Percentiles rank a stretch among this genome's conserved stretches.
These are phyloP conservation scores for Lagenaria siceraria DNA, from an alignment of 306 rosid species.

Conservation along the genomic window DNA sequence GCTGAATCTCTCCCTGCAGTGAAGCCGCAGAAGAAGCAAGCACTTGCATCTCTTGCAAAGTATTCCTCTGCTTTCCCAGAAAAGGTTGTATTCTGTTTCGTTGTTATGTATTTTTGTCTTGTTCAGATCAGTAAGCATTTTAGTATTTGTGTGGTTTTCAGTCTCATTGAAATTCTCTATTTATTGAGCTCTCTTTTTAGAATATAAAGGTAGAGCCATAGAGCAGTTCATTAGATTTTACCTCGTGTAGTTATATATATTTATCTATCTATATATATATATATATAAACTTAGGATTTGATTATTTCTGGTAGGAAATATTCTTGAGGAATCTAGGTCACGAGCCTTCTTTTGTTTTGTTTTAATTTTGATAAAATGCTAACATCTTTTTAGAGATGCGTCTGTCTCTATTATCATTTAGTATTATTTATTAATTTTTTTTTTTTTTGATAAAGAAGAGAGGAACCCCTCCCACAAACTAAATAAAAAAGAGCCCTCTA, in stretches of 20 bases:
- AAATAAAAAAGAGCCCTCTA: too few species aligned
- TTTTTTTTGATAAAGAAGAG: too few species aligned
- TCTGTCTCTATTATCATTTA: neutral
- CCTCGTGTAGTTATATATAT: neutral
- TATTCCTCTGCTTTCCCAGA: slow-evolving; percentile 75
- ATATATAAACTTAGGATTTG: neutral
- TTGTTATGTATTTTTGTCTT: neutral
- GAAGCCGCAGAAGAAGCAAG: slow-evolving; percentile 38
- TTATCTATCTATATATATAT: neutral
- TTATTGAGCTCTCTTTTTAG: neutral
- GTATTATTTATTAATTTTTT: too few species aligned
- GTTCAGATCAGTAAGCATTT: neutral
- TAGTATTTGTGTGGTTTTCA: neutral
- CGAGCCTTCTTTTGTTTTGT: neutral
- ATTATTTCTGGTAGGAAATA: neutral
- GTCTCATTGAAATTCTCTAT: neutral
- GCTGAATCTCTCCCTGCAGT: slow-evolving; percentile 33
- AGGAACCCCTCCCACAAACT: too few species aligned
- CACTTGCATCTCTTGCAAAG: slow-evolving; percentile 49
- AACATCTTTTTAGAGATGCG: neutral
- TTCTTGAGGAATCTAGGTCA: neutral
- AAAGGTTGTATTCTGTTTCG: slow-evolving; percentile 50
- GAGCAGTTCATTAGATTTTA: neutral
- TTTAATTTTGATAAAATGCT: neutral
- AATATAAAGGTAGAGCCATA: neutral